phyloP scores from a whole-genome alignment of 2,329 filamentous ascomycete species.

The Arthrinium phaeospermum region DNA sequence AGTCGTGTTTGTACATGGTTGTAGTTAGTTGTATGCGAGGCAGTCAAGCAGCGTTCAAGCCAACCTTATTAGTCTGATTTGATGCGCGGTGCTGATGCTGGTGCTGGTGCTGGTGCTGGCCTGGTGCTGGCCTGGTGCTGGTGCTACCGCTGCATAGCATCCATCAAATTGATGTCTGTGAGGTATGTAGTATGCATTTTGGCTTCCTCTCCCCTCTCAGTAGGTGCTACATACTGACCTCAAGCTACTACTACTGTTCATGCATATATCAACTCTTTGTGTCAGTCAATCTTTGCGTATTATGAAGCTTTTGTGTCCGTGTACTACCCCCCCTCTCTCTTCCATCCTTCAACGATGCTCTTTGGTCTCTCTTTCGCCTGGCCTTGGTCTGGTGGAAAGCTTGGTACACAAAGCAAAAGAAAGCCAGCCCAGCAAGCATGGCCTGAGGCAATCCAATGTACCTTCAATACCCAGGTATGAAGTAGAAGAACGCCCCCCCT shows the following conservation, averaged over 20 bases:
- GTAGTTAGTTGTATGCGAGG: not conserved
- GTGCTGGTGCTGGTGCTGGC: not conserved
- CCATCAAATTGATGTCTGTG: not conserved
- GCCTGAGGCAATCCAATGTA: not conserved
- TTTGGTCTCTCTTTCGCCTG: not conserved
- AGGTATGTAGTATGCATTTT: not conserved
- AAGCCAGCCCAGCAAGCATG: not conserved
- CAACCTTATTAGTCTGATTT: conserved; percentile 15
- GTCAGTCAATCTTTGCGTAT: not conserved
- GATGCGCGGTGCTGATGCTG: not conserved
- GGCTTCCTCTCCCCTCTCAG: not conserved
- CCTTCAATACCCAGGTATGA: not conserved
- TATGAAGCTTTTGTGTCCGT: not conserved
- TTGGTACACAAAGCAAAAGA: conserved; percentile 7
- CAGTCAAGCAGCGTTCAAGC: not conserved
- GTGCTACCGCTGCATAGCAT: not conserved
- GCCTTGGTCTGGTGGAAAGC: not conserved
- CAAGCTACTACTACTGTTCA: not conserved
- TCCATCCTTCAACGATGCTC: not conserved
- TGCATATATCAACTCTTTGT: not conserved
- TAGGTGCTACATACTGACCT: not conserved
- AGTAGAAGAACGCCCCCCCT: not conserved
- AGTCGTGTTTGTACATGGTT: not conserved
- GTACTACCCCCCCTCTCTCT: not conserved
- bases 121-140: not conserved